Base-by-base conservation (phyloP, 805 yeast genomes). In the Limtongia smithiae region DNA sequence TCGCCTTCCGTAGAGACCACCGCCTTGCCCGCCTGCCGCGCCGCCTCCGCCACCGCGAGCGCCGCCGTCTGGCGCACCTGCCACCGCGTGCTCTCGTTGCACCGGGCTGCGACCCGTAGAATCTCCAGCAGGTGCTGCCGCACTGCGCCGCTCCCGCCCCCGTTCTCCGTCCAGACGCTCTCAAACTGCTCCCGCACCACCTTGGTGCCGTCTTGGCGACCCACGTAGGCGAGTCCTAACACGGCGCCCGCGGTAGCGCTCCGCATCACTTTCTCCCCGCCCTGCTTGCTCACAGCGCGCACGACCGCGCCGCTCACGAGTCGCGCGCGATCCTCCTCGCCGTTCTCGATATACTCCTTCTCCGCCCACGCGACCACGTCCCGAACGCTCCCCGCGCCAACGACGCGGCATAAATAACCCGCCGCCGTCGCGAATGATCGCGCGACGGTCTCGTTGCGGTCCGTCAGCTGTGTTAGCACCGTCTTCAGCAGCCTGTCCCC, bases 201-300 rank as follows among this genome's bases (percentile, higher is more conserved):
- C 17, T 70, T 66, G 14, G 70, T 75, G 1, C 73, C 61, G 62
- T 87, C 95, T 60, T 83, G 81, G 55, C 79, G 80, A 1, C 87
- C 97, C 50, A 91, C 69, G 62, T 80, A 91, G 0, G 88, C 77
- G 47, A 91, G 67, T 0, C 97, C 97, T 51, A 90, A 69, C 52
- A 85, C 82, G n/a, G n/a, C n/a, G n/a, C n/a, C n/a, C 1, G 80
- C 77, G 15, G 80, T 66, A 0, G 86, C 75, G 11, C 83, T 75
- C 1, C 77, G 66, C 14, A 77, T 77, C 62, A 88, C 86, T 57
- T 71, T 76, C 54, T 83, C 88, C 3, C 81, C 77, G 0, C 93
- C 78, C 62, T 85, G 79, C 52, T 77, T 79, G 1, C 87, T 74
- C 4, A 87, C 77, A 11, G 85, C 78, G 51, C 80, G 83, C 24